Evolutionary conservation across 352 stramenopile genomes (phyloP), one percentile per base, ranked within the genome.

Genomic region (Phytopythium delawarense): DNA sequence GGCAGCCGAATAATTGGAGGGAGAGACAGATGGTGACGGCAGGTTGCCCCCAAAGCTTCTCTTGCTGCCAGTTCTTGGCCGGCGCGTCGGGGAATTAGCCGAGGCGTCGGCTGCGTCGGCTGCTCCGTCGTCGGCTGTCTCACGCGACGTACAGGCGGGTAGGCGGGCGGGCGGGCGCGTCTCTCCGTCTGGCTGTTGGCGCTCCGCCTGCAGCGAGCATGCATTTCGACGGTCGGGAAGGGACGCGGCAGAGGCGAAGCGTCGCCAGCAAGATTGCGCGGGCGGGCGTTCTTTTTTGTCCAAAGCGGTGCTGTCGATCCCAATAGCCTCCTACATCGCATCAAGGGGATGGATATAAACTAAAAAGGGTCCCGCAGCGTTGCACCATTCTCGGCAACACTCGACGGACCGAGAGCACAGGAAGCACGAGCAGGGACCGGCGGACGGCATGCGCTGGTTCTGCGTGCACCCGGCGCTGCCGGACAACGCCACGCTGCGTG

Each of bases 381-480:
- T 40, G 35, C 35, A 40, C 35, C 12, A 15, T 16, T 40, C 35
- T 40, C 35, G 35, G 35, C 35, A 40, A 40, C 35, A 40, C 35
- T 40, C 35, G 35, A 40, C 35, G 35, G 40, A 23, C 16, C 8
- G 7, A 46, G 40, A n/a, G 42, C 13, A 55, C 13, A 56, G 50
- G 30, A 25, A 42, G 28, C 25, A 32, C 30, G 42, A 28, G 45
- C 35, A 15, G 8, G 9, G 3, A 40, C 35, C 35, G 35, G 35
- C 35, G 9, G 35, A 20, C 30, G 25, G 53, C 9, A 92, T 92
- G 84, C 84, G 81, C 60, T 93, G 80, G 79, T 89, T 79, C 72
- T 86, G 76, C 57, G 63, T 91, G 40, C 66, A 87, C 55, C 78
- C 79, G 34, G 73, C 59, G 40, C 69, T 93, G 46, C 79, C 81